These are phyloP conservation scores for Chenopodium berlandieri DNA, from an alignment of 148 eudicot species.

Conservation along the genomic window DNA sequence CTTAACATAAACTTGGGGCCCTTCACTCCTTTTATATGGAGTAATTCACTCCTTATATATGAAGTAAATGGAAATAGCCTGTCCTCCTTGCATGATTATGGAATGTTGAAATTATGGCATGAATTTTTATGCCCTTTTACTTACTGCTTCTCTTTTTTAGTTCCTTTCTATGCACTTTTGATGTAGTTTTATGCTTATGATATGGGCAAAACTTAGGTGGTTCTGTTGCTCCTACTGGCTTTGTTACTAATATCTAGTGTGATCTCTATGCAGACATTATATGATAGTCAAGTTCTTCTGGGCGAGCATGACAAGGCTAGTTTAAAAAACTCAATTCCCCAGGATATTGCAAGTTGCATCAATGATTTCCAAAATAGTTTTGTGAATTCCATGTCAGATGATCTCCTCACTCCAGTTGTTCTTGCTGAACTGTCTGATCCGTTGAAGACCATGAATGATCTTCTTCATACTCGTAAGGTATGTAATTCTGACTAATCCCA, in stretches of 20 bases:
- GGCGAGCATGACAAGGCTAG: conserved; percentile 40
- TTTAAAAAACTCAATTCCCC: conserved; percentile 47
- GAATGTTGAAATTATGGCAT: background rate
- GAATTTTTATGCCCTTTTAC: background rate
- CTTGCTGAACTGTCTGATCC: conserved; percentile 87
- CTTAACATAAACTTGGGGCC: background rate
- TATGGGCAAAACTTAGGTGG: background rate
- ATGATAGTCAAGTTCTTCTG: conserved; percentile 62
- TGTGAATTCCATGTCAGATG: conserved; percentile 69
- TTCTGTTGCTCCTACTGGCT: background rate
- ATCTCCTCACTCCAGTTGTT: conserved; percentile 77
- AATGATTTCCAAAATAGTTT: conserved; percentile 58
- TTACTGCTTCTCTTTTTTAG: background rate
- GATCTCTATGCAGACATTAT: conserved; percentile 55
- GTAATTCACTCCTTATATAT: background rate
- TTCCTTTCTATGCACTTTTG: background rate
- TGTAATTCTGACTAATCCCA: conserved; percentile 9
- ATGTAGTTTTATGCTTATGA: background rate
- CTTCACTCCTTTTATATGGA: background rate
- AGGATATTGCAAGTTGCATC: conserved; percentile 49
- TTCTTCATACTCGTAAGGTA: conserved; percentile 93
- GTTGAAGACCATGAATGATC: conserved; percentile 78
- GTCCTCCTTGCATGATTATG: background rate
- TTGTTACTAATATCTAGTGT: background rate
- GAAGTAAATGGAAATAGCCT: background rate